Evolutionary conservation across 163 green algal genomes (phyloP).

Genomic region (Volvox carteri): DNA sequence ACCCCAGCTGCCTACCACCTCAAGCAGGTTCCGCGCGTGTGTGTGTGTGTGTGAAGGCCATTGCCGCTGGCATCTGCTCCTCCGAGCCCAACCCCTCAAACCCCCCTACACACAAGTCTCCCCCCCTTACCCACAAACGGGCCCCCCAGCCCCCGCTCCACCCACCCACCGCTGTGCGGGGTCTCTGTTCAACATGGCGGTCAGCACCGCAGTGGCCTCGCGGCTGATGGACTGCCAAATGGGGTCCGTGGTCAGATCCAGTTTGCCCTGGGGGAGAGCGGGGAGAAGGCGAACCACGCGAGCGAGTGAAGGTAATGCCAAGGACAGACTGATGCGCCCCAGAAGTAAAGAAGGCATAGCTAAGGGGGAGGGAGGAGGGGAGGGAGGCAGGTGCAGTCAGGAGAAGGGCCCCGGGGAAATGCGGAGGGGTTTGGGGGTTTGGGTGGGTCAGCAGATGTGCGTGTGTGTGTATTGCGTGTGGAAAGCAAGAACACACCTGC

Average conservation of each 20-base stretch:
- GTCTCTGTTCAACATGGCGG: conserved; percentile 38
- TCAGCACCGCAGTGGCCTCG: conserved; percentile 17
- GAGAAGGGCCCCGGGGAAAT: background rate
- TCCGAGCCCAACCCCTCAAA: background rate
- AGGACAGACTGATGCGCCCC: no score
- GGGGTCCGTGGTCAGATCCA: conserved; percentile 45
- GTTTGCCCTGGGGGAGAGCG: background rate
- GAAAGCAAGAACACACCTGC: no score
- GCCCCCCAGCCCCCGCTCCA: background rate
- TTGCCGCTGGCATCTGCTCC: background rate
- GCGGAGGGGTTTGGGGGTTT: no score
- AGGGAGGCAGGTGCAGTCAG: background rate
- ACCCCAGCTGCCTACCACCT: no score
- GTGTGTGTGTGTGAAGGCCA: no score
- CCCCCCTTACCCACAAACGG: background rate
- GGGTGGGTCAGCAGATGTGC: no score
- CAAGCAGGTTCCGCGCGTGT: no score
- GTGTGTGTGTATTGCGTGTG: no score
- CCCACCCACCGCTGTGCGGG: conserved; percentile 10
- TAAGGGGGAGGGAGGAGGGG: background rate
- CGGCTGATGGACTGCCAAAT: conserved; percentile 43
- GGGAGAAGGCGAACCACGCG: background rate
- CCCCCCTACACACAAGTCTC: background rate
- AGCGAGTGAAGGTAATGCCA: no score
- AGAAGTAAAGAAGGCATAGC: no score